phyloP scores from a whole-genome alignment of 108 stramenopile genomes.

The Discostella pseudostelligera region DNA sequence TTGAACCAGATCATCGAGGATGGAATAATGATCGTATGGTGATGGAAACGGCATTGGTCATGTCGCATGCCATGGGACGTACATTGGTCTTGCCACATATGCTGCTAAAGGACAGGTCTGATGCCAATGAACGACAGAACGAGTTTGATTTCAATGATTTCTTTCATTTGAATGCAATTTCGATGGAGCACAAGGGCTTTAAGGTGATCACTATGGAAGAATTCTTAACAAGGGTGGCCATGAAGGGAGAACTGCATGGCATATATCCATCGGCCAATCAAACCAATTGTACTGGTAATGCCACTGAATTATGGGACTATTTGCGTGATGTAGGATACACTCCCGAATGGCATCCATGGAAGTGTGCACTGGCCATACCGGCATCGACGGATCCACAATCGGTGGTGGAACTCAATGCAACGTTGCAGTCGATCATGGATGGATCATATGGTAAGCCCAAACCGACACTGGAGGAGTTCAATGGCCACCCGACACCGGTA shows the following conservation, averaged over 20 bases:
- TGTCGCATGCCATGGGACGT: conserved; percentile 88
- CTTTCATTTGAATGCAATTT: conserved; percentile 65
- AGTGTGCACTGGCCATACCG: conserved; percentile 53
- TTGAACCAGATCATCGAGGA: conserved; percentile 81
- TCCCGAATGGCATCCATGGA: conserved; percentile 47
- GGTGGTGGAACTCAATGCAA: conserved; percentile 35
- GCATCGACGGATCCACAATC: conserved; percentile 30
- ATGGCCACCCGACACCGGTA: conserved; percentile 47
- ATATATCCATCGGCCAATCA: conserved; percentile 60
- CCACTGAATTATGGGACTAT: conserved; percentile 39
- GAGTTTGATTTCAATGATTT: conserved; percentile 74
- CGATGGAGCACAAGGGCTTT: conserved; percentile 53
- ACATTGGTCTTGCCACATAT: conserved; percentile 89
- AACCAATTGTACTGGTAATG: conserved; percentile 54
- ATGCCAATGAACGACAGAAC: conserved; percentile 30
- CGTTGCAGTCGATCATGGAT: conserved; percentile 41
- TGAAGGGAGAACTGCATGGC: conserved; percentile 43
- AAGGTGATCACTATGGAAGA: conserved; percentile 77
- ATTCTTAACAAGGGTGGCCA: conserved; percentile 67
- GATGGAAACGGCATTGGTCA: conserved; percentile 79
- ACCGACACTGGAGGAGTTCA: conserved; percentile 47
- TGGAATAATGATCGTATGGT: conserved; percentile 52
- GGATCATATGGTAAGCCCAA: conserved; percentile 46
- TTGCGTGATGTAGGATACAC: conserved; percentile 43
- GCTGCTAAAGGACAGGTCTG: conserved; percentile 37